Evolutionary conservation across 2,329 filamentous ascomycete genomes (phyloP), one percentile per base, ranked within the genome.

Genomic region (Aspergillus arachidicola): DNA sequence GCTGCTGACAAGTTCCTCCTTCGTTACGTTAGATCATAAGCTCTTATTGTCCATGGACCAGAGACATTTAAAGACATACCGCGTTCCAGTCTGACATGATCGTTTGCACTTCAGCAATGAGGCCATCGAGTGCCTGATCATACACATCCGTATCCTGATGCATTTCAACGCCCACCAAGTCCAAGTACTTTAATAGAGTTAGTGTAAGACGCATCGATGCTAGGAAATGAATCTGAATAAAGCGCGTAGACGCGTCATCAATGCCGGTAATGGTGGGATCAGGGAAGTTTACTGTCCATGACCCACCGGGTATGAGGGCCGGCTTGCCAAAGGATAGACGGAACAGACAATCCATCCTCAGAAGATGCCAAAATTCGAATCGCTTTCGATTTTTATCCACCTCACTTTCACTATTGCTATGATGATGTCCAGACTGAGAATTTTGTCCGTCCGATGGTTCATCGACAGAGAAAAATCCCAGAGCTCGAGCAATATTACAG

Each of bases 331-430:
- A 68, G 0, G 62, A 67, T 14, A 67, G 28, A 1, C 68, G 65
- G 19, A 69, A 69, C 7, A 68, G 51, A 57, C 63, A 68, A 46
- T 69, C 68, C 7, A 50, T 62, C 0, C 66, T 66, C 10, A 69
- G 46, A 3, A 69, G 51, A 26, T 69, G 66, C 68, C 68, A 69
- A 50, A 69, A 69, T 36, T 69, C 68, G 55, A 69, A 68, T 14
- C 68, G 65, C 41, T 66, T 65, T 16, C 65, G 63, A 56, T 69
- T 69, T 12, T 58, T 58, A 1, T 67, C 64, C 4, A 64, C 41
- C 36, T 63, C 60, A 2, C 23, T 56, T 41, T 61, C 28, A 41
- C 57, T 28, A 1, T 55, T 9, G 3, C 48, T 6, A 9, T n/a
- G n/a, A 9, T n/a, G n/a, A 4, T 9, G 21, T 28, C 12, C 48